These are phyloP conservation scores for Trichomonas vaginalis DNA, from an alignment of 208 protist genomes.

Conservation along the genomic window DNA sequence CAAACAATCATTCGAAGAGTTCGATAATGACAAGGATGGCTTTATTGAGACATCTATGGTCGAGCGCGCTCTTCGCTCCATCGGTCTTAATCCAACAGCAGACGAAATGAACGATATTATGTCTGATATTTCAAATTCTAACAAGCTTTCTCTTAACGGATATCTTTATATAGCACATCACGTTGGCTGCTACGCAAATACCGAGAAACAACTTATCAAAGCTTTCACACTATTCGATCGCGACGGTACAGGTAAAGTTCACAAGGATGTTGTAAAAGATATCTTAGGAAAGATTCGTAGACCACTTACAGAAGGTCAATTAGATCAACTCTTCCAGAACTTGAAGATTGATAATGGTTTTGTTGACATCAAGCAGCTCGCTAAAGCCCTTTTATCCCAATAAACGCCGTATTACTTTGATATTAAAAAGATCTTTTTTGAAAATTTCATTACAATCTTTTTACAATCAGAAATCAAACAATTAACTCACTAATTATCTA, in stretches of 20 bases:
- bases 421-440: too few relatives aligned
- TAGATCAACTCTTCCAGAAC: neutral
- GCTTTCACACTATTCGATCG: neutral
- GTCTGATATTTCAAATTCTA: neutral
- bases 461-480: too few relatives aligned
- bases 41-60: neutral
- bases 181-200: neutral
- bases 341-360: neutral
- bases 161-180: neutral
- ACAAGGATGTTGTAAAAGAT: neutral
- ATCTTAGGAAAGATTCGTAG: neutral
- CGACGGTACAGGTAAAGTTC: neutral
- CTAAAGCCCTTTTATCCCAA: neutral
- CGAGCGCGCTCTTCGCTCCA: neutral
- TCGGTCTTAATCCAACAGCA: neutral
- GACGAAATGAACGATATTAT: slow-evolving; percentile 6
- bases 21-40: neutral
- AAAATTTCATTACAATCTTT: too few relatives aligned
- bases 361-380: neutral
- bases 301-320: neutral
- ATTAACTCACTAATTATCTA: too few relatives aligned
- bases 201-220: neutral
- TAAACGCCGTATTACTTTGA: neutral
- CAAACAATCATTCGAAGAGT: neutral
- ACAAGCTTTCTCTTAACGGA: neutral